Evolutionary conservation across 306 rosid species (phyloP), one percentile per base, ranked within the genome.

Genomic region (Nissolia schottii): DNA sequence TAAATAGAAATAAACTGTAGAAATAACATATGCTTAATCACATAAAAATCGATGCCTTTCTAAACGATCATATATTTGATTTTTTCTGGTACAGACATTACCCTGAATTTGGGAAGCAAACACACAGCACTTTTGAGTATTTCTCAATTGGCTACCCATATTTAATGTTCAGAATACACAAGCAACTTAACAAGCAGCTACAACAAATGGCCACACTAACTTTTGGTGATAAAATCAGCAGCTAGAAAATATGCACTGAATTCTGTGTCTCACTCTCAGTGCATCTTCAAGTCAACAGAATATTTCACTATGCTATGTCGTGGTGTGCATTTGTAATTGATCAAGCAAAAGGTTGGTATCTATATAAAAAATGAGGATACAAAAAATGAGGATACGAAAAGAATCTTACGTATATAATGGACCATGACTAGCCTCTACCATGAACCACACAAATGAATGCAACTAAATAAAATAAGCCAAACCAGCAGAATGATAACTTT

Each of bases 401-500:
- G 1, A 2, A 6, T 2, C 8, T 0, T 34, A 11, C 8, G 40
- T 34, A 2, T 49, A 2, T 29, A 60, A 60, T 60, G 28, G 27
- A 32, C 27, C 29, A 32, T 60, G n/a, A 16, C 32, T 13, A 27
- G 31, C n/a, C 34, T 35, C 50, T 14, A 7, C 23, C 3, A 34
- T 37, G 16, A 57, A 16, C 57, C 46, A 58, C 34, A 18, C 28
- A 10, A 56, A 71, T 15, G 53, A 55, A 27, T 18, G 54, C 3
- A 61, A 61, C 76, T 56, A 40, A 70, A 22, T 14, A 32, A 15
- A 40, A 57, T 71, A 15, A 11, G 29, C 14, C 34, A 56, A 24
- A 57, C 31, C 31, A 58, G 41, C 15, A 74, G 29, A 62, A 41
- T 3, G 13, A 41, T 58, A 65, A 57, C 23, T 78, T 64, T 66